These are phyloP conservation scores for Haberlea rhodopensis DNA, from an alignment of 257 asterid species.

Conservation along the genomic window DNA sequence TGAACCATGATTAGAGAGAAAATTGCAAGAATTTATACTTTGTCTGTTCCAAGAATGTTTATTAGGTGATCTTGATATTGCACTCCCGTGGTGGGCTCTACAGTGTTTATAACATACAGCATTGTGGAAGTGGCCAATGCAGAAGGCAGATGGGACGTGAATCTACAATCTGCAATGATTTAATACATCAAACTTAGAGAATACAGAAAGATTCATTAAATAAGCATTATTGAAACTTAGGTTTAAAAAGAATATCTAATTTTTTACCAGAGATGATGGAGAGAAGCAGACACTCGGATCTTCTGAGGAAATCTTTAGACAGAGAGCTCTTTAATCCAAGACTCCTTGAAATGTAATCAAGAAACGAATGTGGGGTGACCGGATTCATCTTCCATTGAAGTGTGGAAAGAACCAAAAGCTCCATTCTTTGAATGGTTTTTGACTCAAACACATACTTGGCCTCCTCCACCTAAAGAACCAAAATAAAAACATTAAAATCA, in stretches of 20 bases:
- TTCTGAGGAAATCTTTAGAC: slow-evolving; percentile 37
- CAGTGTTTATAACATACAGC: slow-evolving; percentile 52
- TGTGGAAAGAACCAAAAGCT: slow-evolving; percentile 53
- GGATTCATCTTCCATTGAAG: slow-evolving; percentile 70
- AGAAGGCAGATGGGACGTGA: slow-evolving; percentile 37
- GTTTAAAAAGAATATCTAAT: not conserved
- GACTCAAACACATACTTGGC: slow-evolving; percentile 55
- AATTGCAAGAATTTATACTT: slow-evolving; percentile 37
- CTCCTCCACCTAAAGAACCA: slow-evolving; percentile 43
- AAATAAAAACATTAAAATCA: not conserved
- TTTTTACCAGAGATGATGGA: slow-evolving; percentile 44
- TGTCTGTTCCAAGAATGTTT: slow-evolving; percentile 62
- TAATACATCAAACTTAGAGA: not conserved
- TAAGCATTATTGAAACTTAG: no score
- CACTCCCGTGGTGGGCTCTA: slow-evolving; percentile 49
- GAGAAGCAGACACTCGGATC: slow-evolving; percentile 51
- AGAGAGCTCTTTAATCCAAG: slow-evolving; percentile 34
- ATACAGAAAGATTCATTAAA: no score
- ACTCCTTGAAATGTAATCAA: slow-evolving; percentile 50
- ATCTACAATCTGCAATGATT: slow-evolving; percentile 4
- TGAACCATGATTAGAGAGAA: not conserved
- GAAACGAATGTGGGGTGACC: slow-evolving; percentile 54
- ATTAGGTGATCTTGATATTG: slow-evolving; percentile 54
- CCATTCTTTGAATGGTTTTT: slow-evolving; percentile 62
- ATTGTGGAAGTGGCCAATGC: slow-evolving; percentile 54